Evolutionary conservation across 1,284 basidiomycete genomes (phyloP).

Genomic region (Cutaneotrichosporon daszewskae): DNA sequence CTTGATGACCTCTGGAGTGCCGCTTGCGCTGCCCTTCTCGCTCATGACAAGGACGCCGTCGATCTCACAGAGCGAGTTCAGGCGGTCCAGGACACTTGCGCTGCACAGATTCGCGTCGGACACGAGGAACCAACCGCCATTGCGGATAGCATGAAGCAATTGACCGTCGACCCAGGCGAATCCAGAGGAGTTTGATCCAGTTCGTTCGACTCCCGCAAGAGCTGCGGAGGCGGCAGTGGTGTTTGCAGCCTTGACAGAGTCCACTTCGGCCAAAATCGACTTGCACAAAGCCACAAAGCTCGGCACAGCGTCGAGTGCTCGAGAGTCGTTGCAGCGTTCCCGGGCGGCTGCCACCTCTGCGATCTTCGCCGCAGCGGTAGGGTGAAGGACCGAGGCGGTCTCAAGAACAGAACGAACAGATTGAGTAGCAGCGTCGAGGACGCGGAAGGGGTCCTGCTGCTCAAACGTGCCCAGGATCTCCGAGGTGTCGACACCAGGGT

Average conservation of each 20-base stretch:
- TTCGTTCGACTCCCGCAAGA: slow-evolving; percentile 20
- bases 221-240: slow-evolving; percentile 16
- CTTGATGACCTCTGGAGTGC: slow-evolving; percentile 61
- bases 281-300: slow-evolving; percentile 12
- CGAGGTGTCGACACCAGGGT: slow-evolving; percentile 82
- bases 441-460: slow-evolving; percentile 60
- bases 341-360: slow-evolving; percentile 16
- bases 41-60: slow-evolving; percentile 75
- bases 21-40: slow-evolving; percentile 77
- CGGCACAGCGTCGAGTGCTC: slow-evolving; percentile 10
- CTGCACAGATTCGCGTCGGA: slow-evolving; percentile 93
- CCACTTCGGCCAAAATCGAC: slow-evolving; percentile 14
- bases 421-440: slow-evolving; percentile 15
- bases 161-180: slow-evolving; percentile 98
- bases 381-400: slow-evolving; percentile 18
- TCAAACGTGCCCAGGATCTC: slow-evolving; percentile 96
- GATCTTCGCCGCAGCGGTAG: slow-evolving; percentile 9
- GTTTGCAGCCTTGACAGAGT: slow-evolving; percentile 24
- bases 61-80: slow-evolving; percentile 93
- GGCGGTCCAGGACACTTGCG: slow-evolving; percentile 89
- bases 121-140: slow-evolving; percentile 84
- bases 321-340: slow-evolving; percentile 16
- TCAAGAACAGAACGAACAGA: slow-evolving; percentile 17
- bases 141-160: slow-evolving; percentile 77
- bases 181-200: slow-evolving; percentile 49